Evolutionary conservation across 495 filamentous ascomycete genomes (phyloP).

Genomic region (Neurospora cerealis): DNA sequence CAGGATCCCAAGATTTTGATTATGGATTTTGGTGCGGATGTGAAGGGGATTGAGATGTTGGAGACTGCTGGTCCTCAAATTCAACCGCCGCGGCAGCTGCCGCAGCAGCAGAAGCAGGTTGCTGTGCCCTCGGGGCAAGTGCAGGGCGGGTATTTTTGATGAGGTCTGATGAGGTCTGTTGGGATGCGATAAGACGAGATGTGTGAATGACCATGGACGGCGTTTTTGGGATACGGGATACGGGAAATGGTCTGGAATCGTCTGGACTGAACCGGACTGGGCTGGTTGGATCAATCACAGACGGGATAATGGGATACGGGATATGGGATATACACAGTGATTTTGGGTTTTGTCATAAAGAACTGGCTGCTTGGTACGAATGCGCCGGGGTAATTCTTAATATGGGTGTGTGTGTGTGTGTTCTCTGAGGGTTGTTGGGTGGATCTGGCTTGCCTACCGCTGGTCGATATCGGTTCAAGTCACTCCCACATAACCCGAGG

Average conservation of each 20-base stretch:
- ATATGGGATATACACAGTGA: not conserved
- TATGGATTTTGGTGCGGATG: slow-evolving; percentile 71
- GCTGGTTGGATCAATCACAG: not conserved
- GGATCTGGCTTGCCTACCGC: too few relatives aligned
- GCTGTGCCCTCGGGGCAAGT: not conserved
- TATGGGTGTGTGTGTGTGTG: not conserved
- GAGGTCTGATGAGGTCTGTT: not conserved
- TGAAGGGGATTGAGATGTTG: slow-evolving; percentile 43
- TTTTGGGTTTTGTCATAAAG: not conserved
- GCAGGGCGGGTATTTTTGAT: not conserved
- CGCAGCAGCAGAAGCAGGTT: not conserved
- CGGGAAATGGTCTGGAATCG: not conserved
- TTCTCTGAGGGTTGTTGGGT: too few relatives aligned
- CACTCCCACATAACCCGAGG: too few relatives aligned
- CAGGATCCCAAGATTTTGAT: slow-evolving; percentile 86
- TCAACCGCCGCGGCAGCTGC: not conserved
- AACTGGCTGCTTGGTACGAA: not conserved
- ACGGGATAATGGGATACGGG: not conserved
- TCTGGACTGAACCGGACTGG: not conserved
- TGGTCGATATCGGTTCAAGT: too few relatives aligned
- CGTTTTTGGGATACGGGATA: not conserved
- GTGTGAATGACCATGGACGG: not conserved
- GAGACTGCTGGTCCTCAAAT: slow-evolving; percentile 19
- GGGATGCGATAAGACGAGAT: not conserved
- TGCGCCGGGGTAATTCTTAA: not conserved